Evolutionary conservation across 179 eudicot species (phyloP), one percentile per base, ranked within the genome.

Genomic region (Beta corolliflora): DNA sequence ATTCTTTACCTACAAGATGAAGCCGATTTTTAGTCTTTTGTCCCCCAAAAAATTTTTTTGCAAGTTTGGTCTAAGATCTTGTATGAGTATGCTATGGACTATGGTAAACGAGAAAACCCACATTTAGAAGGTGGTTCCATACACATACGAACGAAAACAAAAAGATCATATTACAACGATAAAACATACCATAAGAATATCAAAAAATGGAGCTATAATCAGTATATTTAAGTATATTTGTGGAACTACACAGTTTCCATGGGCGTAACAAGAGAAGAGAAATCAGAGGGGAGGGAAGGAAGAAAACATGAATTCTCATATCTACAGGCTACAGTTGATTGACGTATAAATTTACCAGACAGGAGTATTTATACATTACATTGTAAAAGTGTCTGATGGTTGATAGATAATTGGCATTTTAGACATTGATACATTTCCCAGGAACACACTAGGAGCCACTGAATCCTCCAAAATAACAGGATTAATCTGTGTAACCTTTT

Each of bases 391-490:
- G 81, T 71, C 83, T 6, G 89, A 69, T 61, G 97, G 94, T 69
- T 84, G 86, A 71, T 91, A 81, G 65, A 90, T 56, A 18, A 90
- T 80, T 0, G 92, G 94, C 23, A 81, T 64, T 81, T 72, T 88
- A 7, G 98, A 91, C 94, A 91, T 79, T 9, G 92, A 81, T 3
- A 79, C 77, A 71, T 93, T 93, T n/a, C 94, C 91, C 7, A 50
- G 9, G 78, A 86, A 70, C 81, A 89, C 82, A 76, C 77, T 87
- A 3, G 84, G 92, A 10, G 88, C 89, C 58, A 87, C 78, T 0
- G 88, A 67, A 60, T 93, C 93, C 84, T 92, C 97, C n/a, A 85
- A 72, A 2, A 63, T 77, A 16, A 90, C 86, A 19, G 98, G 97
- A 77, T 87, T 53, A 19, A 92, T 87, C 84, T 91, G 98, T 84